Evolutionary conservation across 2,329 filamentous ascomycete genomes (phyloP).

Genomic region (Pseudogymnoascus sp.): DNA sequence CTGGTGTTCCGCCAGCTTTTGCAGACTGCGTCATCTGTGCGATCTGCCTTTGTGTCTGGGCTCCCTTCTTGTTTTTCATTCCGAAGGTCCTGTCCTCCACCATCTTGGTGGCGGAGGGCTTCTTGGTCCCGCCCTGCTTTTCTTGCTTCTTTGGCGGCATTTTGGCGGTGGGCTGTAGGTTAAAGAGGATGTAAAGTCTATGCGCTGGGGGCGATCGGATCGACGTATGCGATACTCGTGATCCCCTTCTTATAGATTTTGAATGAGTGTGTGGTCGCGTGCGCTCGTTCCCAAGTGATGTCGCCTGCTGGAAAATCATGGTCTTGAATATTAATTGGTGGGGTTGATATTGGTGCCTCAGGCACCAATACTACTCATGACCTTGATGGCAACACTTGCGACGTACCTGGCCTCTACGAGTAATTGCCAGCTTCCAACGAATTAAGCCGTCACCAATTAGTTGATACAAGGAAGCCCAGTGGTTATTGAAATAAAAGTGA

Average conservation of each 20-base stretch:
- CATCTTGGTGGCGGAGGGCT: constrained; percentile 43
- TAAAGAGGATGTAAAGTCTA: background rate
- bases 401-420: constrained; percentile 7
- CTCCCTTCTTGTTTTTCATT: constrained; percentile 99
- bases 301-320: constrained; percentile 9
- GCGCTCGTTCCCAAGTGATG: constrained; percentile 4
- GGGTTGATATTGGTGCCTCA: constrained; percentile 4
- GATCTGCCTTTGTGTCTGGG: constrained; percentile 81
- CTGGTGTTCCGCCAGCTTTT: constrained; percentile 66
- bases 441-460: background rate
- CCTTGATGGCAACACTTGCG: constrained; percentile 4
- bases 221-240: background rate
- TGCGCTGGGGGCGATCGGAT: background rate
- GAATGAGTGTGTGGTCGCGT: constrained; percentile 7
- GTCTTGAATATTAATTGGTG: constrained; percentile 9
- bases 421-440: background rate
- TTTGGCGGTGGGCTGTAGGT: constrained; percentile 30
- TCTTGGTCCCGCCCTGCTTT: constrained; percentile 43
- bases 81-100: constrained; percentile 97
- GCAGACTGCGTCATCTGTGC: constrained; percentile 69
- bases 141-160: constrained; percentile 64
- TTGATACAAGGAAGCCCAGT: background rate
- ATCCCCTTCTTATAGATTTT: constrained; percentile 7
- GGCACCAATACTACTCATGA: background rate
- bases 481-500: background rate